Base-by-base conservation (phyloP, 2,329 filamentous ascomycete genomes). In the Cytospora paraplurivora region DNA sequence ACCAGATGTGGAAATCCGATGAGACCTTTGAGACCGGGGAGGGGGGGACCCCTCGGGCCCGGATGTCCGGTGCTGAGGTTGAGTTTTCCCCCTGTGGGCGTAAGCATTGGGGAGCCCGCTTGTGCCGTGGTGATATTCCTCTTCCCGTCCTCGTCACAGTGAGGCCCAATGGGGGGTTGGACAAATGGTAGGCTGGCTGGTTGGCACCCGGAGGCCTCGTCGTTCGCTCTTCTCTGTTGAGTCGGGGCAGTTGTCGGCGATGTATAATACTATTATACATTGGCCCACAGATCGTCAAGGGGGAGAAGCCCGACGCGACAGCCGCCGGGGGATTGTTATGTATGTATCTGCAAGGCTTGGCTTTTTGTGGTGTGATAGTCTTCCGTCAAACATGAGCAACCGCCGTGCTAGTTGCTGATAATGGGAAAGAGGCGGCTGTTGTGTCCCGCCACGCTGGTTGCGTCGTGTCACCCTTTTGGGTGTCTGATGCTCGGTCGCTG, bases 211-310 rank as follows among this genome's bases (percentile, higher is more conserved):
- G n/a, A 47, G 44, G 44, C n/a, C 44, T n/a, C 27, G 27, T 27
- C 27, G 27, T 27, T 27, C 27, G 44, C n/a, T 47, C n/a, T 47
- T 8, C 10, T 17, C n/a, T 11, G 8, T 47, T 19, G 44, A 13
- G 35, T 8, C 8, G 35, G 21, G 38, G 38, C 38, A 47, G 44
- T 8, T 47, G 10, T 47, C n/a, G 11, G 44, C 7, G 17, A 47
- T 21, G 44, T n/a, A n/a, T 6, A 21, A 7, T 17, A 47, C 2
- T 27, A 27, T 27, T 27, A 27, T 27, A 27, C 27, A 27, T 27
- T 21, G 44, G 44, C n/a, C 44, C 44, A 21, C 44, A 47, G 44
- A 47, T 47, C 44, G 44, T 47, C 44, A 12, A 47, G 44, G n/a
- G 17, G 41, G 41, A 4, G 8, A 44, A n/a, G 10, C n/a, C 44